Evolutionary conservation across 2,329 filamentous ascomycete genomes (phyloP).

Genomic region (Fusarium sambucinum): DNA sequence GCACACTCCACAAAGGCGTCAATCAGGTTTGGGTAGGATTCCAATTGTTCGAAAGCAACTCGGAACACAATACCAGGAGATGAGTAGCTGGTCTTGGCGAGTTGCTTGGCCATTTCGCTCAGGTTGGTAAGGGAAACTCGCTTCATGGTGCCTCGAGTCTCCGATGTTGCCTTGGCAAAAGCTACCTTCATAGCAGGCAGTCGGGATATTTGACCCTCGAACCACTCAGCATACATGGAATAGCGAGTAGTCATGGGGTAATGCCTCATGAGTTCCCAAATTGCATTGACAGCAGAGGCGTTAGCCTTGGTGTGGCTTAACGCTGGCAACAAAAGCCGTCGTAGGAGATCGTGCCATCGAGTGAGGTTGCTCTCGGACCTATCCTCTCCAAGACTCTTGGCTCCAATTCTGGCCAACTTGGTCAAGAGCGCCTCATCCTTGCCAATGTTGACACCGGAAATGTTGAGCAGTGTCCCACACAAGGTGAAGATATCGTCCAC

Average conservation of each 20-base stretch:
- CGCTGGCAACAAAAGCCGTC: constrained; percentile 86
- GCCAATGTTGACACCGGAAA: constrained; percentile 90
- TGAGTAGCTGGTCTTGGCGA: constrained; percentile 92
- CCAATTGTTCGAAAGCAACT: constrained; percentile 89
- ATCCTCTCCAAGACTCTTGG: constrained; percentile 78
- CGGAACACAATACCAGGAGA: constrained; percentile 93
- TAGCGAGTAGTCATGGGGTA: constrained; percentile 84
- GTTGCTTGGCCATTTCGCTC: constrained; percentile 83
- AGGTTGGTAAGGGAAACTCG: constrained; percentile 90
- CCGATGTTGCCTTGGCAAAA: constrained; percentile 79
- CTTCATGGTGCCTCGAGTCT: constrained; percentile 89
- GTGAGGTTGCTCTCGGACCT: constrained; percentile 74
- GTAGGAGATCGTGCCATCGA: constrained; percentile 88
- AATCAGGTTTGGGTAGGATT: constrained; percentile 94
- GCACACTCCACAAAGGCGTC: constrained; percentile 95
- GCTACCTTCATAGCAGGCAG: constrained; percentile 81
- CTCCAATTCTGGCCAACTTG: constrained; percentile 88
- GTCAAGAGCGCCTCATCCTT: constrained; percentile 81
- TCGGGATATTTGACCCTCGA: constrained; percentile 80
- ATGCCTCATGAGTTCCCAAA: constrained; percentile 84
- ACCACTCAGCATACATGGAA: constrained; percentile 94
- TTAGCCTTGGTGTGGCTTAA: constrained; percentile 89
- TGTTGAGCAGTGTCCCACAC: constrained; percentile 84
- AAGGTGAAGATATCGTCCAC: constrained; percentile 92
- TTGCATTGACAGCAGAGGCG: constrained; percentile 83